Evolutionary conservation across 805 yeast genomes (phyloP).

Genomic region (Novakomyces olei): DNA sequence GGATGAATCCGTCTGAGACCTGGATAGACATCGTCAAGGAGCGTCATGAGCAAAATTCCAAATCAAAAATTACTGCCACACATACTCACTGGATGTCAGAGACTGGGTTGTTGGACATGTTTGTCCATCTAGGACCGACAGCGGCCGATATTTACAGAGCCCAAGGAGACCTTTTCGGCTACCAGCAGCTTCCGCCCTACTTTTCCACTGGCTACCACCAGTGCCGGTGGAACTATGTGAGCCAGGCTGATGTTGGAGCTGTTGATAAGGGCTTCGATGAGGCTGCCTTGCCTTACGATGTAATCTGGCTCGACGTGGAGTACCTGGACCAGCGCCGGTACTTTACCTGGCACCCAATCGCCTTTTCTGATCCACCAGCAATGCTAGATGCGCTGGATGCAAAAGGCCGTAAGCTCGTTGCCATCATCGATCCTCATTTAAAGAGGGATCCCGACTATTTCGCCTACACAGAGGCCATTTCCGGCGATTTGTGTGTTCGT

Average conservation of each 20-base stretch:
- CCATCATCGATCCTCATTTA: conserved; percentile 80
- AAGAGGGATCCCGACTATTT: conserved; percentile 35
- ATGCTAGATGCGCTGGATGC: conserved; percentile 44
- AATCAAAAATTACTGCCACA: conserved; percentile 14
- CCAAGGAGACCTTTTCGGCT: conserved; percentile 56
- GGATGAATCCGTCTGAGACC: conserved; percentile 88
- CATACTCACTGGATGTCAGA: conserved; percentile 87
- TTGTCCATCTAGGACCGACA: conserved; percentile 37
- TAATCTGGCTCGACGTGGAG: conserved; percentile 87
- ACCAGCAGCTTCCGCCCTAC: conserved; percentile 45
- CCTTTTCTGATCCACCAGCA: conserved; percentile 50
- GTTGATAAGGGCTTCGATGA: conserved; percentile 51
- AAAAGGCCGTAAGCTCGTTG: conserved; percentile 60
- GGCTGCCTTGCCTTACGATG: conserved; percentile 60
- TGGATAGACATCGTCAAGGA: conserved; percentile 43
- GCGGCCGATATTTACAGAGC: conserved; percentile 34
- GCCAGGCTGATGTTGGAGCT: conserved; percentile 60
- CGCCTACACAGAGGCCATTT: conserved; percentile 32
- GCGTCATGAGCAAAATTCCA: neutral
- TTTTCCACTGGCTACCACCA: conserved; percentile 84
- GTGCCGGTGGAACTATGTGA: conserved; percentile 93
- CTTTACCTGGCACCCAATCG: conserved; percentile 67
- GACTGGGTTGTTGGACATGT: conserved; percentile 58
- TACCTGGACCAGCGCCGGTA: conserved; percentile 71
- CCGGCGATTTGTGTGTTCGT: conserved; percentile 25